phyloP scores from a whole-genome alignment of 2,329 filamentous ascomycete species.

The Claviceps lovelessii region DNA sequence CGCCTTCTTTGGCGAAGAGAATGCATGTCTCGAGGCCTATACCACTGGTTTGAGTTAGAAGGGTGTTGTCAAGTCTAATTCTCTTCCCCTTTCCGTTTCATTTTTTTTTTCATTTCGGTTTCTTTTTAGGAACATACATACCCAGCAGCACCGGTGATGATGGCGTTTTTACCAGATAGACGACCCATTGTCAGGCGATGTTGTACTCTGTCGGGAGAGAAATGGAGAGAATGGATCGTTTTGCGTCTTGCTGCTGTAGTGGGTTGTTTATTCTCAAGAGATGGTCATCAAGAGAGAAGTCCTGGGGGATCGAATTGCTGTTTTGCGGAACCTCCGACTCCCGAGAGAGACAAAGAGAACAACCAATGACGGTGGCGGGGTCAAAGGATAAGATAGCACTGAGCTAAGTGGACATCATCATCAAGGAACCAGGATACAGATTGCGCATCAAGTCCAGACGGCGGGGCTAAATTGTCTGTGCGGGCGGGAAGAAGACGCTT shows the following conservation, averaged over 20 bases:
- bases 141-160: conserved; percentile 79
- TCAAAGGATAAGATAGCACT: background rate
- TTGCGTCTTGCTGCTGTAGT: background rate
- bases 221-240: background rate
- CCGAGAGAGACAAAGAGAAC: background rate
- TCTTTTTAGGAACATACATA: conserved; percentile 23
- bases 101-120: background rate
- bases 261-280: background rate
- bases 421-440: too few species aligned
- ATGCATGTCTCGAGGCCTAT: conserved; percentile 88
- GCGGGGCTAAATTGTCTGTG: too few species aligned
- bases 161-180: conserved; percentile 45
- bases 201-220: background rate
- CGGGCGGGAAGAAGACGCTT: too few species aligned
- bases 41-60: conserved; percentile 39
- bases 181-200: conserved; percentile 25
- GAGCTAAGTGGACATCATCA: too few species aligned
- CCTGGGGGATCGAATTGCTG: background rate
- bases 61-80: background rate
- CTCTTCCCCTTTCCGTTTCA: background rate
- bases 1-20: conserved; percentile 79
- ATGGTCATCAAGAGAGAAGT: background rate
- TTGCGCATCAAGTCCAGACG: too few species aligned
- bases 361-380: background rate
- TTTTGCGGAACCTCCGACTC: background rate